phyloP scores from a whole-genome alignment of 352 stramenopile species.

The Pythium diclinum region DNA sequence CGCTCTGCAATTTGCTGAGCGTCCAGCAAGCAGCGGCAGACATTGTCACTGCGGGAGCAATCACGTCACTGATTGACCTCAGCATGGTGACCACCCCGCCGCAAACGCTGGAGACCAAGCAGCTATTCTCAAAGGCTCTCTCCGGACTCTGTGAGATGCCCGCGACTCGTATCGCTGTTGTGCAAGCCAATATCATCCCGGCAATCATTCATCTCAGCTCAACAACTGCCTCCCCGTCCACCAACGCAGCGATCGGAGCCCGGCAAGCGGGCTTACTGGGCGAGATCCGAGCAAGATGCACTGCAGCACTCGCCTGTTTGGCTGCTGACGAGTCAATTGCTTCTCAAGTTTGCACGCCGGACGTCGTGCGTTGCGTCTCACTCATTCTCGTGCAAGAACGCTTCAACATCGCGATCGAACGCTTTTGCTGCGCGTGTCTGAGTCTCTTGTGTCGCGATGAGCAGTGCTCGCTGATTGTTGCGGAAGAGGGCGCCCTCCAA shows the following conservation, averaged over 20 bases:
- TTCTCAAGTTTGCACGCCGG: slow-evolving; percentile 37
- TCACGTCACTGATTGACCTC: slow-evolving; percentile 60
- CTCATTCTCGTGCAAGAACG: slow-evolving; percentile 48
- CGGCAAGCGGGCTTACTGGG: slow-evolving; percentile 27
- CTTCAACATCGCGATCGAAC: slow-evolving; percentile 55
- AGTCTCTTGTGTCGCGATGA: slow-evolving; percentile 74
- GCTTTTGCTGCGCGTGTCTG: slow-evolving; percentile 67
- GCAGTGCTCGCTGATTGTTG: slow-evolving; percentile 50
- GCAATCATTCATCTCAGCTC: slow-evolving; percentile 56
- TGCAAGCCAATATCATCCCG: slow-evolving; percentile 48
- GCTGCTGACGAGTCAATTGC: slow-evolving; percentile 42
- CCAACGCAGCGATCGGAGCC: slow-evolving; percentile 1
- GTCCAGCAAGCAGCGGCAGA: slow-evolving; percentile 69
- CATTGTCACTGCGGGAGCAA: slow-evolving; percentile 63
- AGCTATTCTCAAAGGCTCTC: slow-evolving; percentile 64
- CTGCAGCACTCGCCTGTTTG: slow-evolving; percentile 58
- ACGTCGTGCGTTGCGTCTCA: slow-evolving; percentile 58
- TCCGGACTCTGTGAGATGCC: slow-evolving; percentile 62
- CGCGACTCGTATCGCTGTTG: slow-evolving; percentile 44
- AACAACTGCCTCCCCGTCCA: not conserved
- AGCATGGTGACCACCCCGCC: slow-evolving; percentile 37
- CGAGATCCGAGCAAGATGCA: slow-evolving; percentile 61
- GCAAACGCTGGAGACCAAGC: slow-evolving; percentile 46
- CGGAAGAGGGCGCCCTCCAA: slow-evolving; percentile 45
- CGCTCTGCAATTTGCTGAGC: slow-evolving; percentile 73